Evolutionary conservation across 139 green algal species (phyloP), one percentile per base, ranked within the genome.

Genomic region (Trebouxia sp.): DNA sequence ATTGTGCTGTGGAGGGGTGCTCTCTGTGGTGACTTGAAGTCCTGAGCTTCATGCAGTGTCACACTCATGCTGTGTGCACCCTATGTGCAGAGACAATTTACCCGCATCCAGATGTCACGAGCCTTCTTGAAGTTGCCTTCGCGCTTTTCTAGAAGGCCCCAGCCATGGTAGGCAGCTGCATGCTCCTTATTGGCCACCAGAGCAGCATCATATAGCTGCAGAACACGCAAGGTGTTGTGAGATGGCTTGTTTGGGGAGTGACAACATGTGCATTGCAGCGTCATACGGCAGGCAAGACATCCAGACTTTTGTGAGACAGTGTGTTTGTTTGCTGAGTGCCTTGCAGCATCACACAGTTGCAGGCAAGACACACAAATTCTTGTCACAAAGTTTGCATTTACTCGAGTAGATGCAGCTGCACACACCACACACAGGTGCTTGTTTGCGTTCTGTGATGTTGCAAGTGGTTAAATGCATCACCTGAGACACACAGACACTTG

Each of bases 141-240:
- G 20, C 67, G 69, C 88, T 94, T 94, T 88, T 99, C 96, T 80
- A 99, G 89, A 84, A 97, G 89, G 12, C 95, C 96, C 96, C 96
- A 99, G 58, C 94, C 95, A 86, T 99, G 96, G 92, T 94, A 99
- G 0, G 95, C 93, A 8, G 95, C 94, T 28, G 92, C 94, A 79
- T 99, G 96, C 66, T 76, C 82, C 26, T 84, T 76, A 81, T 96
- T 88, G 42, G 96, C 96, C 48, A 95, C 92, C 11, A 94, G 88
- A 0, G 96, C 96, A 0, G 95, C 96, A 80, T 99, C 94, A 82
- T 93, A 98, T 65, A 97, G 89, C 88, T 77, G 65, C 78, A 70
- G 41, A 26, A 65, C 9, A 8, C 5, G 26, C 42, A 6, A 41
- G 28, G 17, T 42, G 70, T 78, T 35, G 30, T 17, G 26, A 69